These are phyloP conservation scores for Bryoglossum gracile DNA, from an alignment of 495 filamentous ascomycete genomes.

Conservation along the genomic window DNA sequence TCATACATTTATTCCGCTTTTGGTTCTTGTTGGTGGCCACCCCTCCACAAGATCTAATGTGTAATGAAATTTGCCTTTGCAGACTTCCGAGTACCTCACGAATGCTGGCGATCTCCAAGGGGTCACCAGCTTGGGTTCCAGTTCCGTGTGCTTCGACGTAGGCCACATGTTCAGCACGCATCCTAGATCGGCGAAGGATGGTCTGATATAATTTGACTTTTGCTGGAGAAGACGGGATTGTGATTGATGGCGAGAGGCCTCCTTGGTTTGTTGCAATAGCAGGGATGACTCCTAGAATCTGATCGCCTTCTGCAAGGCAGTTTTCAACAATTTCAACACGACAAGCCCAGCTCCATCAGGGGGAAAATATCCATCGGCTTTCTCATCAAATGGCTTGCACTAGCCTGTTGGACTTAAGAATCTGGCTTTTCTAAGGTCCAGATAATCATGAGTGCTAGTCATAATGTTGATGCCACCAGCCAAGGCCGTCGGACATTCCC, in stretches of 20 bases:
- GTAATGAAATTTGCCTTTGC: no score
- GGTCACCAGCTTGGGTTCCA: slow-evolving; percentile 54
- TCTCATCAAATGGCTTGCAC: slow-evolving; percentile 34
- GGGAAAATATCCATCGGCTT: slow-evolving; percentile 51
- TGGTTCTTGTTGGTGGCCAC: no score
- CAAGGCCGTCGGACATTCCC: slow-evolving; percentile 9
- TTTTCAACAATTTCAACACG: slow-evolving; percentile 42
- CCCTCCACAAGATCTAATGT: no score
- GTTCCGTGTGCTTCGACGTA: slow-evolving; percentile 42
- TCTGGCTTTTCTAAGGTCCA: slow-evolving; percentile 15
- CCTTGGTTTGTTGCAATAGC: slow-evolving; percentile 53
- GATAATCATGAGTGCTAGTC: slow-evolving; percentile 27
- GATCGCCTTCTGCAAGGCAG: slow-evolving; percentile 50
- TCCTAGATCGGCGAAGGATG: slow-evolving; percentile 30
- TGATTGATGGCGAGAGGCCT: slow-evolving; percentile 49
- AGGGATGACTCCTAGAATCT: slow-evolving; percentile 54
- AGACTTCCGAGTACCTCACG: slow-evolving; percentile 34
- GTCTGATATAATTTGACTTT: slow-evolving; percentile 45
- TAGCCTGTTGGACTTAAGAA: slow-evolving; percentile 29
- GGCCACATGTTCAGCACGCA: slow-evolving; percentile 37
- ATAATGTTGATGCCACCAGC: slow-evolving; percentile 13
- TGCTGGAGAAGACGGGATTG: slow-evolving; percentile 46
- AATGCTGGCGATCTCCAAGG: slow-evolving; percentile 42
- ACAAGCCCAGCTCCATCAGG: slow-evolving; percentile 56
- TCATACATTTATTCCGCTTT: no score